Percentiles rank a stretch among this genome's conserved stretches.
phyloP scores from a whole-genome alignment of 768 basidiomycete genomes.

The Trametes maxima region DNA sequence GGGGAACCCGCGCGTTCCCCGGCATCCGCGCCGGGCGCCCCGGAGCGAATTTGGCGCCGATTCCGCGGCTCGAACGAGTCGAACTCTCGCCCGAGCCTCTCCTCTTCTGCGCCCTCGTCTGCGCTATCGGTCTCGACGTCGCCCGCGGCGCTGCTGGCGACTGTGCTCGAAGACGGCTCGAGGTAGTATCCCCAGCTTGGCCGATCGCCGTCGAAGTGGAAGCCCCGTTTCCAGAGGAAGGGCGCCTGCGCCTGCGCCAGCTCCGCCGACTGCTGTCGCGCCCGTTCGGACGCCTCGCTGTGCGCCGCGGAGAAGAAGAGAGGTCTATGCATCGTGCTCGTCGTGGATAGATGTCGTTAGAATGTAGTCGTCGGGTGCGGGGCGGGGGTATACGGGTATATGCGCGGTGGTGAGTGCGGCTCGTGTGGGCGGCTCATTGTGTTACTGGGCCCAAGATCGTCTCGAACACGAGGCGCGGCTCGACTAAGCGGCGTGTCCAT shows the following conservation, averaged over 20 bases:
- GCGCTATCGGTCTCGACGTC: conserved; percentile 1
- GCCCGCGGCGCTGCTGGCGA: conserved; percentile 1
- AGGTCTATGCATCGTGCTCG: conserved; percentile 10
- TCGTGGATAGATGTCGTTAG: conserved; percentile 6
- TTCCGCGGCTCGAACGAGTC: background rate
- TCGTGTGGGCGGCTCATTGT: conserved; percentile 12
- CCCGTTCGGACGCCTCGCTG: conserved; percentile 16
- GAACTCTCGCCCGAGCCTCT: background rate
- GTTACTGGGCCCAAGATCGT: conserved; percentile 1
- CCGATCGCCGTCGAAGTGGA: conserved; percentile 10
- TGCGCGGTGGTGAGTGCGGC: conserved; percentile 14
- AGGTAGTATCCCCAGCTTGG: conserved; percentile 25
- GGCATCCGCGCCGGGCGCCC: conserved; percentile 3
- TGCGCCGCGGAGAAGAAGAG: conserved; percentile 23
- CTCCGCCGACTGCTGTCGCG: conserved; percentile 10
- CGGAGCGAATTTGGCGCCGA: background rate
- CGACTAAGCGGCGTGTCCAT: conserved; percentile 14
- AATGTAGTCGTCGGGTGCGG: conserved; percentile 2
- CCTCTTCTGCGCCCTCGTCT: conserved; percentile 4
- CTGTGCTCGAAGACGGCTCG: conserved; percentile 10
- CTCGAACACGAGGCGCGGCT: conserved; percentile 13
- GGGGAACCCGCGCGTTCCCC: background rate
- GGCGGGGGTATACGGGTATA: conserved; percentile 14
- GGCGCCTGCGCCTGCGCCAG: background rate
- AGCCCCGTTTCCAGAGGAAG: conserved; percentile 19